Conservation (phyloP, 352 stramenopile genomes). For the Hyaloperonospora brassicae region DNA sequence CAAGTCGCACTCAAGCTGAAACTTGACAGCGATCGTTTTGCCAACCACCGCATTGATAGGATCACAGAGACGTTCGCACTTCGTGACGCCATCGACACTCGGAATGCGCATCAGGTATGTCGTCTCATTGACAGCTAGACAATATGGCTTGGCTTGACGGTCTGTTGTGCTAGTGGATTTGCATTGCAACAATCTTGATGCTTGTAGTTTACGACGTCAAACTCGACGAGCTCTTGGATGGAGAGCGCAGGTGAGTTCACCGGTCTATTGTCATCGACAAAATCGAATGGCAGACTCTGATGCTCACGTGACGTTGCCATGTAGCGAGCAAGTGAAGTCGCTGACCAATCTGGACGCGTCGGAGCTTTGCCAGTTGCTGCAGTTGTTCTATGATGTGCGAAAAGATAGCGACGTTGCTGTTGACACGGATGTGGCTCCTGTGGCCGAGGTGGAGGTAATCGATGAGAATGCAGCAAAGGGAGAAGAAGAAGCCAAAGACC, state of each 20-base stretch:
- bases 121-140: not conserved
- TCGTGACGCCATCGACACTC: conserved; percentile 54
- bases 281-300: conserved; percentile 3
- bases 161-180: conserved; percentile 43
- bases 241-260: conserved; percentile 31
- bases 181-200: conserved; percentile 54
- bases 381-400: conserved; percentile 57
- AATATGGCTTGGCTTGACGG: not conserved
- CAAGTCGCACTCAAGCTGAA: conserved; percentile 44
- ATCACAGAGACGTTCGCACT: conserved; percentile 55
- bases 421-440: conserved; percentile 40
- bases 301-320: not conserved
- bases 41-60: conserved; percentile 44
- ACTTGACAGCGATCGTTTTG: conserved; percentile 44
- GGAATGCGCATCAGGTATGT: conserved; percentile 51
- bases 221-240: conserved; percentile 28
- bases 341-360: conserved; percentile 55
- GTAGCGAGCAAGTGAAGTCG: conserved; percentile 27
- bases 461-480: conserved; percentile 10
- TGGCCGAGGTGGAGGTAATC: conserved; percentile 16
- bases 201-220: conserved; percentile 53
- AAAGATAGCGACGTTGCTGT: conserved; percentile 51
- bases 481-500: conserved; percentile 3
- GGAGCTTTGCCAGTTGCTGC: conserved; percentile 60
- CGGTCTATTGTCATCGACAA: not conserved